phyloP scores from a whole-genome alignment of 2,329 filamentous ascomycete genomes.

The Claviceps pusilla region DNA sequence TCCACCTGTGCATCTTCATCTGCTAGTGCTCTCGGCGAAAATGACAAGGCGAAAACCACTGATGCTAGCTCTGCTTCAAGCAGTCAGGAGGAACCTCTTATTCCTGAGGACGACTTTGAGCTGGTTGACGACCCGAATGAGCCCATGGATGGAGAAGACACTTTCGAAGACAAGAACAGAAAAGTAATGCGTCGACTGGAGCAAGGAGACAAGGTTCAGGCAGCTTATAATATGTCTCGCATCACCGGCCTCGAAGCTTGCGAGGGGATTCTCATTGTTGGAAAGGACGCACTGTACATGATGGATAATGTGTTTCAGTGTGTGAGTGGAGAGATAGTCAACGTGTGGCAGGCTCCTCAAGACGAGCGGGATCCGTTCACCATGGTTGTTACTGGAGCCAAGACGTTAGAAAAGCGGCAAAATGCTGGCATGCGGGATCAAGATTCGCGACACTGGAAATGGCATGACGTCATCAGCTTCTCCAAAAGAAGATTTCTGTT shows the following conservation, averaged over 20 bases:
- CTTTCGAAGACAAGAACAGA: conserved; percentile 92
- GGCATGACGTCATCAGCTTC: conserved; percentile 85
- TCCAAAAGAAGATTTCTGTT: conserved; percentile 93
- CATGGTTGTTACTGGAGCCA: conserved; percentile 67
- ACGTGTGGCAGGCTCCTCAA: conserved; percentile 80
- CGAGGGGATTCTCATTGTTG: conserved; percentile 84
- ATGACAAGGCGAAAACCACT: conserved; percentile 7
- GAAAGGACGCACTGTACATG: conserved; percentile 82
- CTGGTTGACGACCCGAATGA: conserved; percentile 87
- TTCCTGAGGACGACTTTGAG: conserved; percentile 80
- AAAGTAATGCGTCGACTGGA: conserved; percentile 93
- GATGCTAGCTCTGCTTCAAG: conserved; percentile 12
- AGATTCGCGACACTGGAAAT: conserved; percentile 80
- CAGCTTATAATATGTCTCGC: conserved; percentile 87
- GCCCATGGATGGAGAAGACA: conserved; percentile 55
- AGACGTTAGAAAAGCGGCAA: conserved; percentile 45
- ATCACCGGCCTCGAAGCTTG: conserved; percentile 87
- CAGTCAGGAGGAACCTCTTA: conserved; percentile 11
- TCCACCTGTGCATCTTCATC: conserved; percentile 8
- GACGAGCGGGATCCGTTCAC: conserved; percentile 93
- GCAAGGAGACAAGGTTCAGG: conserved; percentile 79
- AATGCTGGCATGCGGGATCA: conserved; percentile 47
- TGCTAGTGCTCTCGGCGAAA: conserved; percentile 9
- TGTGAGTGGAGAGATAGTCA: conserved; percentile 88
- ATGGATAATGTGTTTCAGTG: conserved; percentile 95